Conservation (phyloP, 106 monocot species). For the Iris macrosiphon region DNA sequence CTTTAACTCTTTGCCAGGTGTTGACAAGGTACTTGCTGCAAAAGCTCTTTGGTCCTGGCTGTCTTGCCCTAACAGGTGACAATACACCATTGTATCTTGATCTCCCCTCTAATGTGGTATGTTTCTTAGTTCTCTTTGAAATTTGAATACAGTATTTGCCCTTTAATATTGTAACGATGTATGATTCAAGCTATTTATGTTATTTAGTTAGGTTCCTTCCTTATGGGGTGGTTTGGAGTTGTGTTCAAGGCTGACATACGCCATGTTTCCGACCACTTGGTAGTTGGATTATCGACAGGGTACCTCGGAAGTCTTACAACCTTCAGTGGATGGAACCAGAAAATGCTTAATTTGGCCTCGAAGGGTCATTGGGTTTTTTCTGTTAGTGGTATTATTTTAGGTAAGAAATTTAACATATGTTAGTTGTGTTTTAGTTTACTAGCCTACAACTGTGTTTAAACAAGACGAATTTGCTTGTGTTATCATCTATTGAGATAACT, state of each 20-base stretch:
- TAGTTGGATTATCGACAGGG: constrained; percentile 78
- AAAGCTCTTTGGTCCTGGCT: constrained; percentile 48
- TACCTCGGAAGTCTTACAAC: constrained; percentile 94
- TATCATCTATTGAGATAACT: too few species aligned
- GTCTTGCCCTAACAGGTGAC: constrained; percentile 43
- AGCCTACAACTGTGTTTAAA: neutral
- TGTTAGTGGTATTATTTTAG: constrained; percentile 58
- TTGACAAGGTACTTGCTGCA: constrained; percentile 62
- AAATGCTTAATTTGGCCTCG: constrained; percentile 74
- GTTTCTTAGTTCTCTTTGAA: neutral
- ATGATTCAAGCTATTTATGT: neutral
- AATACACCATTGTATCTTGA: constrained; percentile 50
- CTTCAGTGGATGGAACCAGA: constrained; percentile 99
- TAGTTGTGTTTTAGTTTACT: neutral
- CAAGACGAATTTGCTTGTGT: neutral
- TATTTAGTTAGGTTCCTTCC: constrained; percentile 81
- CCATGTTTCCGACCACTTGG: constrained; percentile 66
- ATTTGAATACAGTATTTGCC: neutral
- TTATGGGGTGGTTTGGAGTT: constrained; percentile 95
- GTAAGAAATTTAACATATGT: constrained; percentile 18
- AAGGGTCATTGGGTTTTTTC: constrained; percentile 65
- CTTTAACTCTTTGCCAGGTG: constrained; percentile 24
- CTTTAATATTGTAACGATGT: neutral
- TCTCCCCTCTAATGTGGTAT: constrained; percentile 66
- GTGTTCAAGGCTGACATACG: constrained; percentile 79